Evolutionary conservation across 108 stramenopile genomes (phyloP), one percentile per base, ranked within the genome.

Genomic region (Nitzschia palea): DNA sequence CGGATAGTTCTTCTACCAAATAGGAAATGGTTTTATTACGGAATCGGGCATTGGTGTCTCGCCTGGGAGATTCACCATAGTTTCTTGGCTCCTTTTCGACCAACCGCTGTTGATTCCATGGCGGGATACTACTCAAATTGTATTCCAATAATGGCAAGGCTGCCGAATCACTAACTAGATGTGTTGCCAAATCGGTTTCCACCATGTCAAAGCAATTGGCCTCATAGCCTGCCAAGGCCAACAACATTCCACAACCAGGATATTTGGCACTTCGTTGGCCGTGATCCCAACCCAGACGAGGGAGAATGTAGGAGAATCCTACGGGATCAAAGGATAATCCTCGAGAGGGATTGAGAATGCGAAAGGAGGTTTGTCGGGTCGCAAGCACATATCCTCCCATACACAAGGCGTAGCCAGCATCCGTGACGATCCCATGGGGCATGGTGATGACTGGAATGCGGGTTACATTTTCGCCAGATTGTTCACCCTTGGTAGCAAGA

Each of bases 251-350:
- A 71, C 78, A 80, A 17, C 85, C 89, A 3, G 81, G 58, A 70
- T 87, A 82, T 0, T 80, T 40, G 18, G 73, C 55, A 10, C 72
- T 68, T 58, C 60, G 26, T 9, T 80, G 75, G 42, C 88, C 79
- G 31, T 71, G 33, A 73, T 94, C 93, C 79, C 73, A 77, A 34
- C 93, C 89, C 9, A 90, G 58, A 3, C 88, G 77, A 9, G 89
- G 89, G 47, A 94, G 56, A 4, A 89, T 73, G 73, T 86, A 89
- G 0, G 85, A 85, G 52, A 87, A 64, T 3, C 93, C 93, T 14
- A 89, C 76, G 0, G 93, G 93, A 74, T 94, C 93, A 5, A 94
- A 77, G 14, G 86, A 60, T 27, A 94, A 64, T 33, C 93, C 93
- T 12, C 86, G 45, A 30, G 86, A 65, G n/a, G 89, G 88, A 62